Evolutionary conservation across 2,329 filamentous ascomycete species (phyloP).

Genomic region (Claviceps monticola): DNA sequence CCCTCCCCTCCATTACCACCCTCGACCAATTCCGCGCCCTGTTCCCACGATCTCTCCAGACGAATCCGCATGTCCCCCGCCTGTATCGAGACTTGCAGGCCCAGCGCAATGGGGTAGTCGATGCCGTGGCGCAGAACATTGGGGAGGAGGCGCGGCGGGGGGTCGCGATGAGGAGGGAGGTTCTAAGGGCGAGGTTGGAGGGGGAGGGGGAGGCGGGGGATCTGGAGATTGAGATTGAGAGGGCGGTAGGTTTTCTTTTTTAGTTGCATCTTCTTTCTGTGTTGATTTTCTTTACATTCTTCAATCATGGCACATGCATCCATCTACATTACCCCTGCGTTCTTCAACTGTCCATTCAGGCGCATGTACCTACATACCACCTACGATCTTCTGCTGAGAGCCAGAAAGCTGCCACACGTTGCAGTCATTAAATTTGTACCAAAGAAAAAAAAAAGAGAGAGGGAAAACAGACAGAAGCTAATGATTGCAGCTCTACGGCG

Average conservation of each 20-base stretch:
- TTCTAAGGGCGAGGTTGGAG: constrained; percentile 38
- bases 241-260: constrained; percentile 28
- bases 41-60: constrained; percentile 55
- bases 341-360: no score
- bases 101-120: constrained; percentile 54
- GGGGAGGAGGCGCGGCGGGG: constrained; percentile 49
- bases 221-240: constrained; percentile 50
- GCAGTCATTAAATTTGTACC: no score
- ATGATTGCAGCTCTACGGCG: constrained; percentile 41
- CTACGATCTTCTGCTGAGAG: no score
- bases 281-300: not conserved
- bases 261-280: no score
- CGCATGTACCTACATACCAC: no score
- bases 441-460: not conserved
- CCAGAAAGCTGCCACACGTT: no score
- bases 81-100: constrained; percentile 72
- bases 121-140: constrained; percentile 52
- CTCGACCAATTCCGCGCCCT: constrained; percentile 62
- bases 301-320: no score
- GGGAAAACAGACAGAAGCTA: not conserved
- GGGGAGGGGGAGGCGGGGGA: constrained; percentile 40
- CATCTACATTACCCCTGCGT: no score
- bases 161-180: constrained; percentile 41
- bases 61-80: constrained; percentile 51
- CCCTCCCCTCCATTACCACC: constrained; percentile 59